Evolutionary conservation across 129 eudicot species (phyloP).

Genomic region (Arctium minus): DNA sequence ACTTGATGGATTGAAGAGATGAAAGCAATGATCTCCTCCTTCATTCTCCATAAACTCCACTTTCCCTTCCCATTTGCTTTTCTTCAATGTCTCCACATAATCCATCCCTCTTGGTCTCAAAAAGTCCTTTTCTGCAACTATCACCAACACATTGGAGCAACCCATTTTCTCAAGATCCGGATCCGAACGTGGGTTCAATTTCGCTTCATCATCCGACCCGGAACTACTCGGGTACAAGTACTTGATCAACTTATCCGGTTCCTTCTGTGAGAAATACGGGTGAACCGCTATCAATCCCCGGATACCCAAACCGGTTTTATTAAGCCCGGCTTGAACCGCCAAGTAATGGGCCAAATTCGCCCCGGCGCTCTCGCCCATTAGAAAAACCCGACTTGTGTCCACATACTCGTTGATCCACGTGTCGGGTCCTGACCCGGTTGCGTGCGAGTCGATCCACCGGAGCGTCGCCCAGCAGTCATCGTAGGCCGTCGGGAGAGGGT

Average conservation of each 20-base stretch:
- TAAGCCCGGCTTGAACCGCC: slow-evolving; percentile 33
- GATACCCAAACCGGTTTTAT: slow-evolving; percentile 1
- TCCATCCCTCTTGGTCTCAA: slow-evolving; percentile 28
- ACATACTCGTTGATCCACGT: slow-evolving; percentile 41
- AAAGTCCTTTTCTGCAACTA: slow-evolving; percentile 24
- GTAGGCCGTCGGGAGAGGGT: slow-evolving; percentile 45
- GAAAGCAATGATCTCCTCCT: slow-evolving; percentile 41
- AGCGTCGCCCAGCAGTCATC: slow-evolving; percentile 45
- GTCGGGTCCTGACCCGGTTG: slow-evolving; percentile 31
- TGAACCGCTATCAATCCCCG: slow-evolving; percentile 37
- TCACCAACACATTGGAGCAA: slow-evolving; percentile 27
- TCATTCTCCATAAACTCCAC: slow-evolving; percentile 40
- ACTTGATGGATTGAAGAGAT: slow-evolving; percentile 25
- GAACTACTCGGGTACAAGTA: slow-evolving; percentile 33
- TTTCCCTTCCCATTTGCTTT: slow-evolving; percentile 37
- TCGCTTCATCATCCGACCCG: slow-evolving; percentile 35
- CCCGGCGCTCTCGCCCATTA: slow-evolving; percentile 52
- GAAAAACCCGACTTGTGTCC: slow-evolving; percentile 33
- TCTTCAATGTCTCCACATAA: slow-evolving; percentile 26
- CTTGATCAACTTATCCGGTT: slow-evolving; percentile 26
- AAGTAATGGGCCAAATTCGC: slow-evolving; percentile 45
- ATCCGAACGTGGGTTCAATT: slow-evolving; percentile 36
- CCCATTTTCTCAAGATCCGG: slow-evolving; percentile 30
- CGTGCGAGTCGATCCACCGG: slow-evolving; percentile 45
- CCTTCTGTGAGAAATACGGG: slow-evolving; percentile 39